Conservation (phyloP, 345 rosid species). For the Citrus inodora region DNA sequence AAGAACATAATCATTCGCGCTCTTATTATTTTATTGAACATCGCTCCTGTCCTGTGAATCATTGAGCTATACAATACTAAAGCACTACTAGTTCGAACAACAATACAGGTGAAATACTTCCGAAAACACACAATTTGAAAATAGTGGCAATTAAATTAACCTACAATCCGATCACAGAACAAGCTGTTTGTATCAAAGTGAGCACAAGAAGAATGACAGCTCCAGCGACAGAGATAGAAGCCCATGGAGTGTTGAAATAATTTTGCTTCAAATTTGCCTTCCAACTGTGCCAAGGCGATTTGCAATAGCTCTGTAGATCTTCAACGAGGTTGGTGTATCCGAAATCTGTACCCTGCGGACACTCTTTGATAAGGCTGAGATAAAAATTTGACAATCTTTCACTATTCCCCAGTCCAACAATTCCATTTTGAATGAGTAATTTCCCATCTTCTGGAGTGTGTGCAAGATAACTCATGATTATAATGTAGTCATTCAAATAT, state of each 20-base stretch:
- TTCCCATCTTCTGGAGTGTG: conserved; percentile 14
- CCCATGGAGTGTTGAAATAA: conserved; percentile 28
- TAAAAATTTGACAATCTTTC: conserved; percentile 9
- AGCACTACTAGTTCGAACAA: not conserved
- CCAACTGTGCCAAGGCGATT: conserved; percentile 12
- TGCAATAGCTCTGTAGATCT: not conserved
- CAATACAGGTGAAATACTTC: too few relatives aligned
- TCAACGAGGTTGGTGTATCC: not conserved
- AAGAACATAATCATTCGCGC: too few relatives aligned
- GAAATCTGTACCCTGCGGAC: not conserved
- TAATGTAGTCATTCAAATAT: not conserved
- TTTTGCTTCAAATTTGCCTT: conserved; percentile 8
- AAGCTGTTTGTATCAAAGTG: conserved; percentile 17
- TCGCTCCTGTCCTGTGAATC: too few relatives aligned
- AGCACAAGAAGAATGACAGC: conserved; percentile 19
- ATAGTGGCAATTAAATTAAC: not conserved
- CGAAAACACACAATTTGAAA: too few relatives aligned
- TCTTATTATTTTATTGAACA: too few relatives aligned
- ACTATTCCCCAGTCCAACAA: not conserved
- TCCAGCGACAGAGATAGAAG: conserved; percentile 17
- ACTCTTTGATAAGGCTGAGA: conserved; percentile 3
- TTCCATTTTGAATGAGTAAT: conserved; percentile 5
- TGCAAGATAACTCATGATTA: not conserved
- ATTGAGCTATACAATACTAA: too few relatives aligned
- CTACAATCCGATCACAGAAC: not conserved